A percentile compares a stretch with the other conserved stretches of the same genome.
Evolutionary conservation across 768 basidiomycete genomes (phyloP).

Genomic region (Mycena rebaudengoi): DNA sequence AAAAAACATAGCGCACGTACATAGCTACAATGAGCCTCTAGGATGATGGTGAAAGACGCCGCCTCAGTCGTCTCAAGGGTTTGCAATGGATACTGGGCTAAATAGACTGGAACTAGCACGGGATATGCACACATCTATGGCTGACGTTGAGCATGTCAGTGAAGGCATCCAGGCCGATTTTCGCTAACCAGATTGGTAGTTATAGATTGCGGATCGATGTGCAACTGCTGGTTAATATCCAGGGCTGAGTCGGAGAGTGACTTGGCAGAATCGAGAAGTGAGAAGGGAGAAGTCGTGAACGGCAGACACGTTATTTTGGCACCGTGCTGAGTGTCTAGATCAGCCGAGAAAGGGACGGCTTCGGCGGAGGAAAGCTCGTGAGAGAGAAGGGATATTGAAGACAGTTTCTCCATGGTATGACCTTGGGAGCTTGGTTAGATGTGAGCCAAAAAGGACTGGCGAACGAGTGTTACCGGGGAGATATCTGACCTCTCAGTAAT

Average conservation of each 20-base stretch:
- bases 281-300: slow-evolving; percentile 62
- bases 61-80: slow-evolving; percentile 8
- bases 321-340: slow-evolving; percentile 56
- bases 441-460: background rate
- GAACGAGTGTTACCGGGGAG: slow-evolving; percentile 47
- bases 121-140: slow-evolving; percentile 68
- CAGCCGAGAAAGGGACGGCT: slow-evolving; percentile 57
- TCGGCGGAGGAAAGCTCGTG: slow-evolving; percentile 31
- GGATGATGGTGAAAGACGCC: slow-evolving; percentile 32
- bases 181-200: slow-evolving; percentile 51
- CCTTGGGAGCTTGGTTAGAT: slow-evolving; percentile 41
- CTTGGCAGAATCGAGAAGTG: slow-evolving; percentile 48
- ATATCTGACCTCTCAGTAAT: slow-evolving; percentile 53
- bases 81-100: slow-evolving; percentile 56
- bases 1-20: slow-evolving; percentile 28
- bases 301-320: slow-evolving; percentile 64
- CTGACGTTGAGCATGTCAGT: background rate
- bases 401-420: slow-evolving; percentile 54
- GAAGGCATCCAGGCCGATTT: slow-evolving; percentile 9
- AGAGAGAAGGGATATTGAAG: slow-evolving; percentile 50
- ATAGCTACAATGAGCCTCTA: slow-evolving; percentile 42
- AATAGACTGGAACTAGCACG: slow-evolving; percentile 69
- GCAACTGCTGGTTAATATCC: slow-evolving; percentile 44
- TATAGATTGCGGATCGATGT: slow-evolving; percentile 53
- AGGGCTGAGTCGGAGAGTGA: slow-evolving; percentile 44